Conservation (phyloP, 345 rosid species). For the Mangifera indica region DNA sequence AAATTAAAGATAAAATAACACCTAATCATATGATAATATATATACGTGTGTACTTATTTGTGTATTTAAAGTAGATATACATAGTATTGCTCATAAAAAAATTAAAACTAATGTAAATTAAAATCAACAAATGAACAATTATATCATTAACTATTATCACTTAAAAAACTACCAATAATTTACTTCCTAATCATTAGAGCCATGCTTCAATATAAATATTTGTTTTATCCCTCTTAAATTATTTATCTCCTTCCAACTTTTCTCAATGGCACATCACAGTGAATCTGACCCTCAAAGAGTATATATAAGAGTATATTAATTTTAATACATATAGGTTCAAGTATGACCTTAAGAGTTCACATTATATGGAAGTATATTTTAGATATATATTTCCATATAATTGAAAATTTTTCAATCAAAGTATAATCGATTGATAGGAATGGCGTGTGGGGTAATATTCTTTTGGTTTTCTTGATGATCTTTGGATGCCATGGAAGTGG, state of each 20-base stretch:
- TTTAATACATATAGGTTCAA: too few relatives aligned
- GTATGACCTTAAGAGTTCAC: neutral
- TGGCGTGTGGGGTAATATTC: slow-evolving; percentile 6
- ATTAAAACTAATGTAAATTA: too few relatives aligned
- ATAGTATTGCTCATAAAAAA: too few relatives aligned
- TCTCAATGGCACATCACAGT: slow-evolving; percentile 5
- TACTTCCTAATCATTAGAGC: slow-evolving; percentile 35
- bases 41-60: too few relatives aligned
- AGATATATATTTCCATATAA: neutral
- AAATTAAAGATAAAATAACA: too few relatives aligned
- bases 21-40: too few relatives aligned
- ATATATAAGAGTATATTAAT: too few relatives aligned
- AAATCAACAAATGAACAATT: too few relatives aligned
- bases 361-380: neutral
- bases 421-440: neutral
- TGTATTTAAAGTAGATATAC: too few relatives aligned
- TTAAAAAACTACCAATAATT: slow-evolving; percentile 25
- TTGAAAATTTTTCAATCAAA: neutral
- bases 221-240: slow-evolving; percentile 22
- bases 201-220: slow-evolving; percentile 19
- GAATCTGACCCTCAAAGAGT: neutral
- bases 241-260: neutral
- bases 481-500: neutral
- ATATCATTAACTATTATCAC: too few relatives aligned
- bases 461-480: neutral